Evolutionary conservation across 2,329 filamentous ascomycete genomes (phyloP).

Genomic region (Leptographium flavum): DNA sequence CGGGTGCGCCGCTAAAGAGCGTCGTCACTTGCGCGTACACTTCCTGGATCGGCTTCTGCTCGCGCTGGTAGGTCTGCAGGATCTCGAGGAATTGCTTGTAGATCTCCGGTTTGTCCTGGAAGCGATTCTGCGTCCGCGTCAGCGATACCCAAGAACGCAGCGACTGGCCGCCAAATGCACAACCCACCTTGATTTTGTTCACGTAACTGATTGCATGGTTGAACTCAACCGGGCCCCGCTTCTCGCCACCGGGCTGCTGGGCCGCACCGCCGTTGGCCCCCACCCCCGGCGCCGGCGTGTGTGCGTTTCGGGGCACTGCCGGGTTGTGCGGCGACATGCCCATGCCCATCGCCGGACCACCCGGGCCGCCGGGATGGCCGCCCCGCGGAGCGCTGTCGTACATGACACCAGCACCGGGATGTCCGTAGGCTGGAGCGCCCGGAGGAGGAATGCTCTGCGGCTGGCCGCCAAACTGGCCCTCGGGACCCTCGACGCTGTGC

Average conservation of each 20-base stretch:
- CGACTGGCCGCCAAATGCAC: neutral
- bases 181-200: constrained; percentile 91
- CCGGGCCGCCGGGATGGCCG: constrained; percentile 1
- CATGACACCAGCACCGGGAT: constrained; percentile 1
- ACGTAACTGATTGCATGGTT: constrained; percentile 99
- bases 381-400: constrained; percentile 8
- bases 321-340: constrained; percentile 20
- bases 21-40: constrained; percentile 95
- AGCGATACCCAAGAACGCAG: neutral
- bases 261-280: constrained; percentile 46
- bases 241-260: constrained; percentile 55
- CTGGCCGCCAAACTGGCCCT: constrained; percentile 46
- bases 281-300: constrained; percentile 38
- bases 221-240: constrained; percentile 90
- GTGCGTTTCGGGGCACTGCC: constrained; percentile 35
- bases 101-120: constrained; percentile 90
- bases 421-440: constrained; percentile 16
- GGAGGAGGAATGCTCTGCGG: constrained; percentile 31
- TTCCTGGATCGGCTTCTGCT: constrained; percentile 96
- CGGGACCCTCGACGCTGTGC: constrained; percentile 48
- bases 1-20: constrained; percentile 82
- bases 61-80: constrained; percentile 91
- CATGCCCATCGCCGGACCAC: constrained; percentile 1
- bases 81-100: constrained; percentile 99
- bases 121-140: constrained; percentile 64